These are phyloP conservation scores for Polyporus arcularius DNA, from an alignment of 768 basidiomycete genomes.

Conservation along the genomic window DNA sequence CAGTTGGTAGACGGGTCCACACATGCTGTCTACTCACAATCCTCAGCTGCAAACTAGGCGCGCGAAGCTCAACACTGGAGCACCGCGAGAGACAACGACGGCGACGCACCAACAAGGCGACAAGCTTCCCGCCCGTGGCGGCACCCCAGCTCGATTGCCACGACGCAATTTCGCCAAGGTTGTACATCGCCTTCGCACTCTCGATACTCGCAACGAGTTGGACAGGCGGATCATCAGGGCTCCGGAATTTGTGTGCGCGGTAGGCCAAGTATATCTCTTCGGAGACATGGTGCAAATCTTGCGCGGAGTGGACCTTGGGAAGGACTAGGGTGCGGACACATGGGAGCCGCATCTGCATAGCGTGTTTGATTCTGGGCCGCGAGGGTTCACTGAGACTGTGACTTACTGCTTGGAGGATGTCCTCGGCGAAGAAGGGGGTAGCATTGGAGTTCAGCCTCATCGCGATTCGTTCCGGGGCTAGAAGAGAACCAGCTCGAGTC, in stretches of 20 bases:
- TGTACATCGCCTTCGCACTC: constrained; percentile 72
- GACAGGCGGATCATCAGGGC: constrained; percentile 37
- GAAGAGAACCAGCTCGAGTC: constrained; percentile 31
- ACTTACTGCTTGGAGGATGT: constrained; percentile 60
- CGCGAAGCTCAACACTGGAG: background rate
- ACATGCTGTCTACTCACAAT: constrained; percentile 54
- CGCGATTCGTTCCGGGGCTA: constrained; percentile 54
- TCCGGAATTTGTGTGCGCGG: constrained; percentile 21
- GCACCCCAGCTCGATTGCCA: constrained; percentile 57
- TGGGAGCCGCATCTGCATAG: constrained; percentile 43
- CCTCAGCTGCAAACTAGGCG: constrained; percentile 90
- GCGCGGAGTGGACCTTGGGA: constrained; percentile 77
- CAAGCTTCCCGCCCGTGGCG: constrained; percentile 52
- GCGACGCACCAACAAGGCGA: constrained; percentile 63
- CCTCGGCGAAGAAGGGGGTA: constrained; percentile 66
- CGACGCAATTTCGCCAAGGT: constrained; percentile 66
- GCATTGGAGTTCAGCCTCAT: constrained; percentile 70
- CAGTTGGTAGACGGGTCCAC: background rate
- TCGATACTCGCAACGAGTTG: constrained; percentile 82
- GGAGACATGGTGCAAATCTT: constrained; percentile 67
- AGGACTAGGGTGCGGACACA: constrained; percentile 70
- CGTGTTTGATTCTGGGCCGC: background rate
- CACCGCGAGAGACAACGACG: background rate
- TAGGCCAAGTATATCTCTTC: constrained; percentile 40
- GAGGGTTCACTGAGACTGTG: background rate